These are phyloP conservation scores for Paraphaeosphaeria sporulosa DNA, from an alignment of 2,329 filamentous ascomycete species.

Conservation along the genomic window DNA sequence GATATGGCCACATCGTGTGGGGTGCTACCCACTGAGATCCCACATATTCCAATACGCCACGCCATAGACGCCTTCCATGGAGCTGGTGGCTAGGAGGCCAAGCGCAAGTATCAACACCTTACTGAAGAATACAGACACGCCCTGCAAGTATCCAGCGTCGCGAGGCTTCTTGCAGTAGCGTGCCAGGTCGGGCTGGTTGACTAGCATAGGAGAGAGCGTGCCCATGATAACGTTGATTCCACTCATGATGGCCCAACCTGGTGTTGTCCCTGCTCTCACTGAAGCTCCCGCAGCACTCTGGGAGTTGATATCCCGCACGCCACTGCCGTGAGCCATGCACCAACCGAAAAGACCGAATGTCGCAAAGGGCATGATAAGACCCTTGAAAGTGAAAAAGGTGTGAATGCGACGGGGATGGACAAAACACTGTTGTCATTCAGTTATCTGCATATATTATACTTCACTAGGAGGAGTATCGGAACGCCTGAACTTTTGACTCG, in stretches of 20 bases:
- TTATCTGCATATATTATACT: background rate
- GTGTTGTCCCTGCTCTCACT: constrained; percentile 28
- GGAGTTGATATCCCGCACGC: constrained; percentile 26
- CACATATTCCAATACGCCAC: constrained; percentile 56
- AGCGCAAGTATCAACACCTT: constrained; percentile 52
- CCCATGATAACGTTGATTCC: constrained; percentile 55
- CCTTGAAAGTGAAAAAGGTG: constrained; percentile 35
- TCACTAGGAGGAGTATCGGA: no score
- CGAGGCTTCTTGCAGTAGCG: constrained; percentile 48
- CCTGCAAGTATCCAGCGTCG: constrained; percentile 41
- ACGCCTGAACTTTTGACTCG: no score
- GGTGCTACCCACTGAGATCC: constrained; percentile 44
- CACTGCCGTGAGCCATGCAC: constrained; percentile 46
- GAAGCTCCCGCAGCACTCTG: constrained; percentile 16
- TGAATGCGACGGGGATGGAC: constrained; percentile 43
- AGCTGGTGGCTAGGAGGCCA: constrained; percentile 49
- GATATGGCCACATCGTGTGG: no score
- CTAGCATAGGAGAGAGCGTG: constrained; percentile 50
- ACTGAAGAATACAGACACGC: constrained; percentile 47
- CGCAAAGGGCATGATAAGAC: constrained; percentile 44
- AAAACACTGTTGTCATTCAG: constrained; percentile 24
- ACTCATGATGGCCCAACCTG: constrained; percentile 50
- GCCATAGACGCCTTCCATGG: constrained; percentile 46
- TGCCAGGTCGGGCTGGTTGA: constrained; percentile 54
- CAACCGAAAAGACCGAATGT: constrained; percentile 47